These are phyloP conservation scores for Backusella morwellensis DNA, from an alignment of 192 early-diverging fungal species.

Conservation along the genomic window DNA sequence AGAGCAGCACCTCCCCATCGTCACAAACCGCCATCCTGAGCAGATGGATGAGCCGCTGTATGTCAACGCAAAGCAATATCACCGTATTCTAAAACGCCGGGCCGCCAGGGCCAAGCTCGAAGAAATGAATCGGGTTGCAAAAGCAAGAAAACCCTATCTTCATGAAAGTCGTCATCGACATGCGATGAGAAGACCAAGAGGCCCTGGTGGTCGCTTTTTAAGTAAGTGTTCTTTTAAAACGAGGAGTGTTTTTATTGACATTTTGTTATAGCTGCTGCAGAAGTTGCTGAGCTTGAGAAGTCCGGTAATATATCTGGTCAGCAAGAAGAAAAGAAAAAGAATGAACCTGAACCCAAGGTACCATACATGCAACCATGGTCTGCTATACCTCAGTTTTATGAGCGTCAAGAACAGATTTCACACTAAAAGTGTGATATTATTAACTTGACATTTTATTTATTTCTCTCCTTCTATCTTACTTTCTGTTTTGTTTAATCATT, in stretches of 20 bases:
- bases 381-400: neutral
- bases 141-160: conserved; percentile 87
- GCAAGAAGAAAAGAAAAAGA: neutral
- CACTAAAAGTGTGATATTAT: neutral
- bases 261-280: conserved; percentile 52
- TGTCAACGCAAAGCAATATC: conserved; percentile 99
- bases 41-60: conserved; percentile 77
- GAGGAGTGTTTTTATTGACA: neutral
- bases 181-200: conserved; percentile 95
- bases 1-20: neutral
- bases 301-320: conserved; percentile 18
- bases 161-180: conserved; percentile 98
- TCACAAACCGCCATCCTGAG: neutral
- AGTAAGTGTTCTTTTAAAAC: conserved; percentile 33
- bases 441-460: neutral
- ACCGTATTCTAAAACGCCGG: conserved; percentile 92
- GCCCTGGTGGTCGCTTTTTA: conserved; percentile 95
- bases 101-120: conserved; percentile 84
- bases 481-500: neutral
- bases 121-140: conserved; percentile 69
- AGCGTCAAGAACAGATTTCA: neutral
- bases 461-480: neutral
- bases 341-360: neutral
- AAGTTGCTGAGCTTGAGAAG: conserved; percentile 64
- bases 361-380: neutral